phyloP scores from a whole-genome alignment of 164 flowering plant genomes.

The Stephania yunnanensis region DNA sequence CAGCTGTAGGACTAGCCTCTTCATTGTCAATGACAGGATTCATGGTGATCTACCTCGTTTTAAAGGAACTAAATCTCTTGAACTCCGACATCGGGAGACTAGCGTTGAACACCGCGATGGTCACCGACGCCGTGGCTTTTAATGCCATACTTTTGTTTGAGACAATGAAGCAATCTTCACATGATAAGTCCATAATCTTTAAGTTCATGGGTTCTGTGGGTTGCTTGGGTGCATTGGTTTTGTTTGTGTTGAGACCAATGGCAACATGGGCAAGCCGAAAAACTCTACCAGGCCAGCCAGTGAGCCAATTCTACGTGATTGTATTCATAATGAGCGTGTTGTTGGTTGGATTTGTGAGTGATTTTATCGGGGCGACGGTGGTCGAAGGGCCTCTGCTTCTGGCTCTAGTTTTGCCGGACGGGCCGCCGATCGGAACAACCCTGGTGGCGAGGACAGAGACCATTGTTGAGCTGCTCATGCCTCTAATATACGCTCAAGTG shows the following conservation, averaged over 20 bases:
- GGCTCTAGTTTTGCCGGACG: slow-evolving; percentile 62
- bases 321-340: slow-evolving; percentile 30
- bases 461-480: slow-evolving; percentile 43
- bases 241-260: slow-evolving; percentile 16
- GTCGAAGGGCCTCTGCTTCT: slow-evolving; percentile 49
- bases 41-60: slow-evolving; percentile 3
- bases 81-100: slow-evolving; percentile 26
- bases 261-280: slow-evolving; percentile 32
- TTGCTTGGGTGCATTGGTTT: background rate
- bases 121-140: background rate
- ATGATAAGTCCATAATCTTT: background rate
- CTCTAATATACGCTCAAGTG: slow-evolving; percentile 32
- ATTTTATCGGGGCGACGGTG: slow-evolving; percentile 42
- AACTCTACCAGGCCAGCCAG: slow-evolving; percentile 49
- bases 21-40: background rate
- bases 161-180: background rate
- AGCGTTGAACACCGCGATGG: slow-evolving; percentile 5
- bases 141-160: background rate
- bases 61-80: slow-evolving; percentile 22
- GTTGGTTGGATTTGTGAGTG: slow-evolving; percentile 34
- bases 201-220: background rate
- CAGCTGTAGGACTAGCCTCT: background rate
- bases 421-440: slow-evolving; percentile 67
- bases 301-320: slow-evolving; percentile 35
- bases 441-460: slow-evolving; percentile 49